Conservation (phyloP, 176 grass and related monocot genomes). For the Bromus sterilis region DNA sequence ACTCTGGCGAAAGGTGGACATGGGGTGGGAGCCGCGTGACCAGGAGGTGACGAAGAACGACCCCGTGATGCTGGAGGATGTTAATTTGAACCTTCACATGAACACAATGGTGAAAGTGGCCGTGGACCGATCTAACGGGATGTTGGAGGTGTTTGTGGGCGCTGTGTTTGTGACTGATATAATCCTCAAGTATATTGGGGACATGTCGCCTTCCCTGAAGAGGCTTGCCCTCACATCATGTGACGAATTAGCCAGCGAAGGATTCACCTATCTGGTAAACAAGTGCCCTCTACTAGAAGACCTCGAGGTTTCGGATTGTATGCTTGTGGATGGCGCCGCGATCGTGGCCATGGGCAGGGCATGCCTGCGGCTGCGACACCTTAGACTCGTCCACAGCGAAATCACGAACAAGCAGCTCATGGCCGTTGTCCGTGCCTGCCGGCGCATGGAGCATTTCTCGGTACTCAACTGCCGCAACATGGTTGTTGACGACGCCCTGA, state of each 20-base stretch:
- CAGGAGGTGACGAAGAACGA: no score
- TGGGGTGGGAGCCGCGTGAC: no score
- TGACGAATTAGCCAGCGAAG: not conserved
- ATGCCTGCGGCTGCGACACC: not conserved
- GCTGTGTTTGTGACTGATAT: no score
- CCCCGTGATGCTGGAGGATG: no score
- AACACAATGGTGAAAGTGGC: no score
- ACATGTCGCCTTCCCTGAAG: no score
- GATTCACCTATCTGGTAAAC: not conserved
- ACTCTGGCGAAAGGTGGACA: no score
- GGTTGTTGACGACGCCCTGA: not conserved
- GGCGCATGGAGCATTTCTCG: not conserved
- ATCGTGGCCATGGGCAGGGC: not conserved
- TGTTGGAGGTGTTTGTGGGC: no score
- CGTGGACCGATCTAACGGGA: no score
- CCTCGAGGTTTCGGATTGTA: not conserved
- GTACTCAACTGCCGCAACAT: not conserved
- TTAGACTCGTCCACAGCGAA: not conserved
- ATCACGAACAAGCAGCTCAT: not conserved
- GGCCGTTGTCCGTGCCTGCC: not conserved
- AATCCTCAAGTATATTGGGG: no score
- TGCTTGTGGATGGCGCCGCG: not conserved
- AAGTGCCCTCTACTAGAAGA: not conserved
- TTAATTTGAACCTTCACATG: no score
- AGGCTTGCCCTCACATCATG: no score